Evolutionary conservation across 2,329 filamentous ascomycete genomes (phyloP), one percentile per base, ranked within the genome.

Genomic region (Torrubiella hemipterigena): DNA sequence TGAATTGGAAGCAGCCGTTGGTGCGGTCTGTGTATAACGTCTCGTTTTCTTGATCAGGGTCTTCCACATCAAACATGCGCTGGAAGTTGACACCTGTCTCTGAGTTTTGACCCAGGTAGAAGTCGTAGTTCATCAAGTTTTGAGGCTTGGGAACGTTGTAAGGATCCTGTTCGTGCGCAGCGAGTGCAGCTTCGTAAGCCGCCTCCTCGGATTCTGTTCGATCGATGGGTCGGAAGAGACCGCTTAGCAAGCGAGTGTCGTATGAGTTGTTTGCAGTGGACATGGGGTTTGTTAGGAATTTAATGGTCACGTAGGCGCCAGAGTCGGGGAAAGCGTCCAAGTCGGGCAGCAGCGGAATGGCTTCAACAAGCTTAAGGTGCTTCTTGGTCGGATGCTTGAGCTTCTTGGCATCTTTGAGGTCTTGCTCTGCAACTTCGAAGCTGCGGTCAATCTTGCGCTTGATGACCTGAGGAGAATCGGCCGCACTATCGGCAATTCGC

Each of bases 291-390:
- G 68, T 73, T 31, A 67, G 65, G 52, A 81, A 80, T 52, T 81
- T 81, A 56, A 81, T 64, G 11, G 75, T 73, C 39, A 79, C 70
- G 47, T 81, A 81, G 38, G 75, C 74, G 33, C 77, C 76, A 3
- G 70, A 72, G 50, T 81, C 77, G 29, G 76, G 74, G 57, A 79
- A 78, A n/a, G 73, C 69, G 37, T 77, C 70, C 25, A 77, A 62
- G 44, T 81, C 77, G 6, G 77, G 77, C 13, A 81, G 52, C 23
- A 81, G 53, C 17, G 75, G 73, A 37, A 65, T 69, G 13, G 69
- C 67, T 26, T 76, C 69, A 12, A 77, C 62, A 4, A 77, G 56
- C 44, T 67, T 68, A 37, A 78, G 51, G 40, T 70, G 49, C 42
- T 59, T 66, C 54, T 74, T 77, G 29, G 63, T 63, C 5, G 70